Percentiles rank a stretch among this genome's conserved stretches.
Conservation (phyloP, 345 rosid species). For the Sapria himalayana region DNA sequence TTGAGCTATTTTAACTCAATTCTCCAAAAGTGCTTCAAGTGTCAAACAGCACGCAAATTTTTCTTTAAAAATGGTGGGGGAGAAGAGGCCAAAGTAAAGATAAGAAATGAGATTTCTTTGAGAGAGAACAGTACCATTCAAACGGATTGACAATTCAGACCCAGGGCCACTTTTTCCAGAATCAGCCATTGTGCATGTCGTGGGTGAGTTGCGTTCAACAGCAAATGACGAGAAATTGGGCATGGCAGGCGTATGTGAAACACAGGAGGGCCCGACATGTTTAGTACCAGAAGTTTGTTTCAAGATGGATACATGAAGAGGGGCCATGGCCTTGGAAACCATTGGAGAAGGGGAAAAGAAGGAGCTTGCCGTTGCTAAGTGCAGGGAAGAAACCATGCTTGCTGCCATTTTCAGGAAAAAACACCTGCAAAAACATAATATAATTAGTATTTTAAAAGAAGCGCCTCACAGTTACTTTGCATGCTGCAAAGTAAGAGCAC, state of each 20-base stretch:
- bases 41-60: not conserved
- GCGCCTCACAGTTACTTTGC: too few relatives aligned
- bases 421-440: conserved; percentile 12
- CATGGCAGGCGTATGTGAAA: conserved; percentile 25
- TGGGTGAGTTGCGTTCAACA: conserved; percentile 16
- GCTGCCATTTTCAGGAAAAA: conserved; percentile 33
- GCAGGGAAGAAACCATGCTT: conserved; percentile 34
- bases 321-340: conserved; percentile 24
- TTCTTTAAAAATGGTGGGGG: not conserved
- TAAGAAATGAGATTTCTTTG: too few relatives aligned
- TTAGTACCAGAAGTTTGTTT: conserved; percentile 27
- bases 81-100: conserved; percentile 1
- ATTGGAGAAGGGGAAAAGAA: conserved; percentile 23
- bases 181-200: conserved; percentile 42
- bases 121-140: conserved; percentile 32
- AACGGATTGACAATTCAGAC: conserved; percentile 61
- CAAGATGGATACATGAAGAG: conserved; percentile 16
- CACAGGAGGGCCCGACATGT: conserved; percentile 25
- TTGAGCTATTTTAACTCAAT: too few relatives aligned
- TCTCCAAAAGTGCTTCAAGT: not conserved
- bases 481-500: too few relatives aligned
- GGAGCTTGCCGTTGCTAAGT: conserved; percentile 32
- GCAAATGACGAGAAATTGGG: conserved; percentile 14
- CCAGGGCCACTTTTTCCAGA: conserved; percentile 27
- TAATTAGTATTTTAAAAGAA: too few relatives aligned